Evolutionary conservation across 805 yeast genomes (phyloP).

Genomic region (Candida easanensis): DNA sequence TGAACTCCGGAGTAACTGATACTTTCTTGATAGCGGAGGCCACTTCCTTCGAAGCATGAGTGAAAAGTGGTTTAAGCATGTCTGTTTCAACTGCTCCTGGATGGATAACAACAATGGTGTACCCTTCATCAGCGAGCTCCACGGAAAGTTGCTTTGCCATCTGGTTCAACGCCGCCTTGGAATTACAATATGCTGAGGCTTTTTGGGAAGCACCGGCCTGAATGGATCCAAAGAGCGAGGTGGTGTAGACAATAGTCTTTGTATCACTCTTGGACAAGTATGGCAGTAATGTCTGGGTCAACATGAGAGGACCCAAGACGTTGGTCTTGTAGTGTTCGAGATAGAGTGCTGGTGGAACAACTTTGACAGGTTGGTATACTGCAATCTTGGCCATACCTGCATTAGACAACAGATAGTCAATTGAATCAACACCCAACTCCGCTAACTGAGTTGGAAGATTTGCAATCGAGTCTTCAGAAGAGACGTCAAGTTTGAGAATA

Average conservation of each 20-base stretch:
- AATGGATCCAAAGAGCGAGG: constrained; percentile 29
- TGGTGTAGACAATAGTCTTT: constrained; percentile 28
- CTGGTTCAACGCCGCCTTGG: constrained; percentile 38
- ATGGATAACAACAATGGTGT: neutral
- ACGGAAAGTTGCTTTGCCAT: neutral
- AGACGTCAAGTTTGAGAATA: constrained; percentile 9
- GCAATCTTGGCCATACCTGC: constrained; percentile 10
- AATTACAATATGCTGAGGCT: constrained; percentile 32
- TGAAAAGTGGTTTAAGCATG: neutral
- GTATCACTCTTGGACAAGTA: constrained; percentile 17
- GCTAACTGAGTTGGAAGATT: constrained; percentile 7
- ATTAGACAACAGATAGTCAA: constrained; percentile 7
- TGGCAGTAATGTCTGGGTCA: constrained; percentile 7
- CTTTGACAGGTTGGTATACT: neutral
- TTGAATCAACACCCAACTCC: constrained; percentile 9
- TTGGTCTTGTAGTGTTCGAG: constrained; percentile 6
- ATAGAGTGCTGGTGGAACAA: neutral
- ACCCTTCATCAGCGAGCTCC: constrained; percentile 1
- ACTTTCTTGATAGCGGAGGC: too few relatives aligned
- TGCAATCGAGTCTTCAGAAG: constrained; percentile 7
- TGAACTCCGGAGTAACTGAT: too few relatives aligned
- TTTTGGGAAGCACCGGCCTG: constrained; percentile 5
- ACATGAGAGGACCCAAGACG: constrained; percentile 10
- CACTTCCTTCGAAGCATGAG: too few relatives aligned
- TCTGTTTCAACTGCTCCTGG: neutral